Percentiles rank a stretch among this genome's conserved stretches.
phyloP scores from a whole-genome alignment of 1,139 yeast species.

The Blastobotrys malaysiensis region DNA sequence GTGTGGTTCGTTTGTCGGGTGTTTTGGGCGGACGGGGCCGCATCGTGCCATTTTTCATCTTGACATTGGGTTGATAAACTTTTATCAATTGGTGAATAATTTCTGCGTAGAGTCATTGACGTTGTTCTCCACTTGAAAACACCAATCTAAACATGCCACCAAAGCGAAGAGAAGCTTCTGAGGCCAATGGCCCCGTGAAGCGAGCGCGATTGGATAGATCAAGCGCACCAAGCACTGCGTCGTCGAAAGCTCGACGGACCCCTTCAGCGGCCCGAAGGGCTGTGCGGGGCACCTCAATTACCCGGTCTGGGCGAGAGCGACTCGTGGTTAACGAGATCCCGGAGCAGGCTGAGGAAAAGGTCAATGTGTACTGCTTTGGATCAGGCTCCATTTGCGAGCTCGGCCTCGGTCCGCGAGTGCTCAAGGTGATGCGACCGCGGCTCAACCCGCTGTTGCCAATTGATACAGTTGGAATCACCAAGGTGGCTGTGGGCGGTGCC shows the following conservation, averaged over 20 bases:
- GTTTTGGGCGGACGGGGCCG: neutral
- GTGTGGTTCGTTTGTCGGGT: neutral
- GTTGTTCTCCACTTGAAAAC: too few relatives aligned
- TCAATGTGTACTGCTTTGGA: conserved; percentile 91
- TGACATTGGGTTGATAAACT: neutral
- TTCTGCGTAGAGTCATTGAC: too few relatives aligned
- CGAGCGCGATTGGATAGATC: conserved; percentile 11
- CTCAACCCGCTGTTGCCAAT: conserved; percentile 67
- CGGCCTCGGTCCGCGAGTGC: conserved; percentile 89
- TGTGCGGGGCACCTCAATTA: neutral
- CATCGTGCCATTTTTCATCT: neutral
- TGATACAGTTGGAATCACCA: conserved; percentile 65
- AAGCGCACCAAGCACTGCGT: neutral
- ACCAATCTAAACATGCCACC: conserved; percentile 12
- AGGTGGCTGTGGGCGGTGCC: conserved; percentile 93
- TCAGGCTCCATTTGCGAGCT: conserved; percentile 96
- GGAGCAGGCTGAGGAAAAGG: conserved; percentile 39
- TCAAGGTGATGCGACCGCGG: conserved; percentile 93
- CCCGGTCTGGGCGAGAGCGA: conserved; percentile 6
- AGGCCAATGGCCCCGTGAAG: conserved; percentile 14
- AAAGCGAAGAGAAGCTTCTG: conserved; percentile 16
- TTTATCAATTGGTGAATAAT: neutral
- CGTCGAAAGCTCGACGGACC: conserved; percentile 43
- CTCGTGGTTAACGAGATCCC: conserved; percentile 30
- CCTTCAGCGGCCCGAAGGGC: neutral